phyloP scores from a whole-genome alignment of 805 yeast genomes.

The Tetrapisispora taiwanensis region DNA sequence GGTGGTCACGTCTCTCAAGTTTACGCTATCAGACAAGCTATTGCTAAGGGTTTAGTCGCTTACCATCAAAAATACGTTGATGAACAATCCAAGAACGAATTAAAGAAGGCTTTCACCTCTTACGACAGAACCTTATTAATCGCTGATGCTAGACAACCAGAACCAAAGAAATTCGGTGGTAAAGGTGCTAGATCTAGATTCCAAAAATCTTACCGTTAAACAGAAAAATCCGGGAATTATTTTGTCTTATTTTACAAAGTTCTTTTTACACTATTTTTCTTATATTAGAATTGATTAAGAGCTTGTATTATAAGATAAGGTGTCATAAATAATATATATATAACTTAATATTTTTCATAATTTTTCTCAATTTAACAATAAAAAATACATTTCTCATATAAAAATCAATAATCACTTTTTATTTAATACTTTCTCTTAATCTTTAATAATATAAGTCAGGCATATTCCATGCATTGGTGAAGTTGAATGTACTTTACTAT shows the following conservation, averaged over 20 bases:
- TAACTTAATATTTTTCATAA: slow-evolving; percentile 1
- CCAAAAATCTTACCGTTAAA: slow-evolving; percentile 99
- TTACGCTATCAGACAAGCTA: slow-evolving; percentile 99
- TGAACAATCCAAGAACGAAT: slow-evolving; percentile 98
- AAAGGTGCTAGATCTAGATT: slow-evolving; percentile 99
- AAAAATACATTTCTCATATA: neutral
- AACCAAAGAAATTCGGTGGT: slow-evolving; percentile 99
- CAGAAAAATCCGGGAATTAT: neutral
- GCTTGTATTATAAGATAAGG: neutral
- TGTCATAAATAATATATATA: neutral
- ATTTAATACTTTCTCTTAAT: too few relatives aligned
- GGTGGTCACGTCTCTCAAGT: slow-evolving; percentile 99
- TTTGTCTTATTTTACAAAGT: neutral
- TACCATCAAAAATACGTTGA: slow-evolving; percentile 99
- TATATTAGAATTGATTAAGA: neutral
- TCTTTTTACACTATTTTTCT: neutral
- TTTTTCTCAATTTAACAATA: slow-evolving; percentile 2
- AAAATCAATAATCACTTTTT: neutral
- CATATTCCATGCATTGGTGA: too few relatives aligned
- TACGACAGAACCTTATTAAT: slow-evolving; percentile 99
- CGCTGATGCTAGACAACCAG: slow-evolving; percentile 99
- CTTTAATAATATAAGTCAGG: too few relatives aligned
- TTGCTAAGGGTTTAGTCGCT: slow-evolving; percentile 99
- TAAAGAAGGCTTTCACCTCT: slow-evolving; percentile 93
- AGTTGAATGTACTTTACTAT: too few relatives aligned